Base-by-base conservation (phyloP, 2,329 filamentous ascomycete genomes). In the Pseudogymnoascus verrucosus region DNA sequence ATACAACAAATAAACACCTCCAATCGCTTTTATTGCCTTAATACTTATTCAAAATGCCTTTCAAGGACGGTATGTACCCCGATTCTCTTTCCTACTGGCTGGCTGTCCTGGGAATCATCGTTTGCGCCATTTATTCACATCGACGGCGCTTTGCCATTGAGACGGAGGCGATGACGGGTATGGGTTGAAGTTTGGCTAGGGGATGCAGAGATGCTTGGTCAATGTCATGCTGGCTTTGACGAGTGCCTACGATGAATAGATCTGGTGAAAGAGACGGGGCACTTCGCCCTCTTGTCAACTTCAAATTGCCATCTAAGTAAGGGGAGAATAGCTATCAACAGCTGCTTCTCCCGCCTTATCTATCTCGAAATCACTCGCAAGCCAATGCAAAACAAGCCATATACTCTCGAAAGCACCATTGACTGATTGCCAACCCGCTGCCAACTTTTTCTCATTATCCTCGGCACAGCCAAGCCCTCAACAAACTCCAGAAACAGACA, bases 21-120 rank as follows among this genome's bases (percentile, higher is more conserved):
- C 36, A 36, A 23, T 36, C 57, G 36, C 57, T 60, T 60, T 60
- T 36, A 60, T 37, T 8, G 68, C 65, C 64, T 62, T 51, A 67
- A 67, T 70, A 69, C 73, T 70, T 67, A 68, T 65, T 67, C 73
- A 77, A 72, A 62, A 77, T 77, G 76, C 66, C 66, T 69, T 76
- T 76, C 75, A 72, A 73, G 65, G 68, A 72, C 62, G 76, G 76
- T 77, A 76, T 34, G 76, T 76, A 14, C 19, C 60, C 14, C 44
- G 23, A 51, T 51, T 51, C 23, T 51, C 23, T 28, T 54, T 54
- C 23, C 4, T 34, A 34, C 44, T 16, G 14, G 44, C 23, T 31
- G 3, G 44, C 23, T 54, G 65, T 62, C 31, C 47, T 54, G 59
- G 63, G 57, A 36, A 62, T 60, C 34, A 59, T 26, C 12, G 40